Evolutionary conservation across 768 basidiomycete species (phyloP).

Genomic region (Tulasnella calospora): DNA sequence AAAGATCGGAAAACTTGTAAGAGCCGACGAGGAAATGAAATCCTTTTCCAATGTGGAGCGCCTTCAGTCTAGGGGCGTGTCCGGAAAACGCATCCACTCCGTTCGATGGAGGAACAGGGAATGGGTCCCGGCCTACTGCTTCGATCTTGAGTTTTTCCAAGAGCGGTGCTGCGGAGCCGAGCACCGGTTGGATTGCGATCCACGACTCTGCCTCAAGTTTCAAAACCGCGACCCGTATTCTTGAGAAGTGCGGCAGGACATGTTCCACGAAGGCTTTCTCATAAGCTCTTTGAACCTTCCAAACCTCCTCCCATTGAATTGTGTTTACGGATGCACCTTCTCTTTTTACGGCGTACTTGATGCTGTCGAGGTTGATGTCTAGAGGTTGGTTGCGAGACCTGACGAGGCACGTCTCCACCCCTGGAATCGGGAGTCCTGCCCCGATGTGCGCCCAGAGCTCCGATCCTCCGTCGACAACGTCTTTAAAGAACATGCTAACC

Average conservation of each 20-base stretch:
- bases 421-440: not conserved
- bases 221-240: not conserved
- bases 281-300: not conserved
- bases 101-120: not conserved
- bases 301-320: not conserved
- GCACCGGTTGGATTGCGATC: not conserved
- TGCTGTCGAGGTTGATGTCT: not conserved
- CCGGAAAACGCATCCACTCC: not conserved
- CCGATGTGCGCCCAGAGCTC: not conserved
- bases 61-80: not conserved
- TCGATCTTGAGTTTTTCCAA: not conserved
- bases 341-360: not conserved
- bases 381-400: not conserved
- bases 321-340: not conserved
- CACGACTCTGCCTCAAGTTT: not conserved
- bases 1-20: not conserved
- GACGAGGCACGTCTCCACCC: not conserved
- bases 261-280: not conserved
- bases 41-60: not conserved
- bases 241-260: not conserved
- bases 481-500: not conserved
- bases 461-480: not conserved
- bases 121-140: not conserved
- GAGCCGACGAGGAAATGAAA: not conserved
- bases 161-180: not conserved